A percentile compares a stretch with the other conserved stretches of the same genome.
Evolutionary conservation across 2,329 filamentous ascomycete species (phyloP).

Genomic region (Phaeosphaeria sp.): DNA sequence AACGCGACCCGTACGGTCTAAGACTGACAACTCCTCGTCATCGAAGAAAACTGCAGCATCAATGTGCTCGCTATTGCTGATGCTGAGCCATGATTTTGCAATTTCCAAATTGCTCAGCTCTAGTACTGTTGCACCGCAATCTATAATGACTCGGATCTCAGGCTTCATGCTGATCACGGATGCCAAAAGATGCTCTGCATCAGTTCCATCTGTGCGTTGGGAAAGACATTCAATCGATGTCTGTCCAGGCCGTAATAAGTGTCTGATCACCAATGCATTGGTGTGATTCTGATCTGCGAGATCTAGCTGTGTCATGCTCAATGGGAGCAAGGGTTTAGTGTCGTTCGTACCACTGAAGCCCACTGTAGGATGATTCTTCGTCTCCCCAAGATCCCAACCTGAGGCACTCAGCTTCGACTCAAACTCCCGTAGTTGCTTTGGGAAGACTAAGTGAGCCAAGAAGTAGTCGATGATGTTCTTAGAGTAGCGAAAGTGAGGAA

Average conservation of each 20-base stretch:
- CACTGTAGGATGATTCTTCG: slow-evolving; percentile 58
- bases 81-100: slow-evolving; percentile 58
- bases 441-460: slow-evolving; percentile 64
- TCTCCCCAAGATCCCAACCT: slow-evolving; percentile 68
- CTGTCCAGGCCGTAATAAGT: too few relatives aligned
- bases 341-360: slow-evolving; percentile 78
- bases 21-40: slow-evolving; percentile 61
- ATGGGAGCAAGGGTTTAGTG: slow-evolving; percentile 63
- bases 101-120: slow-evolving; percentile 59
- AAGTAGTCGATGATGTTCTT: slow-evolving; percentile 69
- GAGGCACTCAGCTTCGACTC: slow-evolving; percentile 68
- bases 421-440: slow-evolving; percentile 68
- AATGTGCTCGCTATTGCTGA: slow-evolving; percentile 46
- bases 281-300: slow-evolving; percentile 65
- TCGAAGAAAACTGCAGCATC: slow-evolving; percentile 62
- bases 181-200: slow-evolving; percentile 55
- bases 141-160: slow-evolving; percentile 66
- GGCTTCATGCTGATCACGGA: slow-evolving; percentile 51
- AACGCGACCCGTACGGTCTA: slow-evolving; percentile 56
- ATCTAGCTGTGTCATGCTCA: slow-evolving; percentile 63
- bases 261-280: slow-evolving; percentile 69
- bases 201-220: slow-evolving; percentile 3
- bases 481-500: slow-evolving; percentile 59
- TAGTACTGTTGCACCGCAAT: slow-evolving; percentile 74
- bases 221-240: slow-evolving; percentile 40